These are phyloP conservation scores for Parmelia sp. DNA, from an alignment of 495 filamentous ascomycete species.

Conservation along the genomic window DNA sequence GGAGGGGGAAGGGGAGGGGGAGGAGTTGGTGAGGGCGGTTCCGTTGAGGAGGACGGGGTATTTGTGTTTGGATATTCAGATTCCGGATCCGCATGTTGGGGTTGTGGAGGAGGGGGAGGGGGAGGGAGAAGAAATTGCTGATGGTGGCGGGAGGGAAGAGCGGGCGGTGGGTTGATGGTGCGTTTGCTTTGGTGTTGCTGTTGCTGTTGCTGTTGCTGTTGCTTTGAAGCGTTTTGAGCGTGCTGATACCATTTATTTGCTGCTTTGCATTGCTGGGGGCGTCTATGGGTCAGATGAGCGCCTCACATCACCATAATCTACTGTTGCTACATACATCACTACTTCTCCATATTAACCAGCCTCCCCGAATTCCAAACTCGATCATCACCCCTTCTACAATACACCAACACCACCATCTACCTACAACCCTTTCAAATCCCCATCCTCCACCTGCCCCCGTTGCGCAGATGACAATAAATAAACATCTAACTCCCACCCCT, in stretches of 20 bases:
- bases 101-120: conserved; percentile 31
- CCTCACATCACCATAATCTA: not conserved
- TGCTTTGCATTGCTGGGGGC: conserved; percentile 3
- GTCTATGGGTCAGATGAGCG: not conserved
- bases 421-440: too few relatives aligned
- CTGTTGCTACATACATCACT: not conserved
- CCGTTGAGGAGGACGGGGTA: conserved; percentile 77
- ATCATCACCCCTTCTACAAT: too few relatives aligned
- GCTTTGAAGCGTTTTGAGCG: conserved; percentile 14
- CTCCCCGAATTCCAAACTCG: too few relatives aligned
- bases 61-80: conserved; percentile 82
- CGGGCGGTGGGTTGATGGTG: conserved; percentile 2
- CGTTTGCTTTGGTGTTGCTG: too few relatives aligned
- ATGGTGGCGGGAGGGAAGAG: not conserved
- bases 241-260: conserved; percentile 2
- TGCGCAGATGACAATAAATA: too few relatives aligned
- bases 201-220: not conserved
- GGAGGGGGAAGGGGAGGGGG: conserved; percentile 44
- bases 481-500: too few relatives aligned
- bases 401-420: too few relatives aligned
- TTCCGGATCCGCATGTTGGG: conserved; percentile 70
- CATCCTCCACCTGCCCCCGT: too few relatives aligned
- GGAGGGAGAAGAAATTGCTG: conserved; percentile 2
- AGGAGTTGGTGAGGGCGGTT: conserved; percentile 62
- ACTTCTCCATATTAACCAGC: not conserved